Base-by-base conservation (phyloP, 371 early-diverging fungal genomes). In the Mortierella sp. region DNA sequence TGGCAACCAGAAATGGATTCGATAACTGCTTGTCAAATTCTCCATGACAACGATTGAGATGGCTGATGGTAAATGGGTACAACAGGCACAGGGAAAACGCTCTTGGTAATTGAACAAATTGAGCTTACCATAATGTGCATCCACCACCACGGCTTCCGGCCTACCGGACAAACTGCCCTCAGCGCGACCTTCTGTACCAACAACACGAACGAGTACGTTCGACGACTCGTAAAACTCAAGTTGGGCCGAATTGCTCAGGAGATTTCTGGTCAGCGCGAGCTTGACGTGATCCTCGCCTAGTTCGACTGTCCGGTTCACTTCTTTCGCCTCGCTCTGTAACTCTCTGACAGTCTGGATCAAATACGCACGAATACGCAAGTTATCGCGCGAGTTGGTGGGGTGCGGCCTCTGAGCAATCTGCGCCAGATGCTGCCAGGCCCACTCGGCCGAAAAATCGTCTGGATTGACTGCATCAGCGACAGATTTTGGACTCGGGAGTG, bases 81-180 rank as follows among this genome's bases (percentile, higher is more conserved):
- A n/a, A n/a, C n/a, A n/a, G n/a, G n/a, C n/a, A n/a, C n/a, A n/a
- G n/a, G n/a, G n/a, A n/a, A n/a, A n/a, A n/a, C n/a, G n/a, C n/a
- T n/a, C n/a, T n/a, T n/a, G n/a, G n/a, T n/a, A n/a, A n/a, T n/a
- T n/a, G n/a, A n/a, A n/a, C n/a, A n/a, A n/a, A n/a, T n/a, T n/a
- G n/a, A n/a, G n/a, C 70, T 75, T 81, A 83, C 86, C 88, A 79
- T 80, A 87, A 59, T 87, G 86, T n/a, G 86, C 85, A 68, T 80
- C 81, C 23, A 86, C 51, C 41, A 87, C 59, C 9, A 86, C 50
- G 0, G 88, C 82, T 30, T 76, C 76, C 24, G 65, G 50, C 12
- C 37, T 57, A 17, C 76, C 70, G 24, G 27, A 50, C 43, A 17
- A 6, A 31, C 56, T 47, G n/a, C 80, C 78, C n/a, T 83, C 81